Evolutionary conservation across 106 monocot genomes (phyloP), one percentile per base, ranked within the genome.

Genomic region (Dendrobium catenatum): DNA sequence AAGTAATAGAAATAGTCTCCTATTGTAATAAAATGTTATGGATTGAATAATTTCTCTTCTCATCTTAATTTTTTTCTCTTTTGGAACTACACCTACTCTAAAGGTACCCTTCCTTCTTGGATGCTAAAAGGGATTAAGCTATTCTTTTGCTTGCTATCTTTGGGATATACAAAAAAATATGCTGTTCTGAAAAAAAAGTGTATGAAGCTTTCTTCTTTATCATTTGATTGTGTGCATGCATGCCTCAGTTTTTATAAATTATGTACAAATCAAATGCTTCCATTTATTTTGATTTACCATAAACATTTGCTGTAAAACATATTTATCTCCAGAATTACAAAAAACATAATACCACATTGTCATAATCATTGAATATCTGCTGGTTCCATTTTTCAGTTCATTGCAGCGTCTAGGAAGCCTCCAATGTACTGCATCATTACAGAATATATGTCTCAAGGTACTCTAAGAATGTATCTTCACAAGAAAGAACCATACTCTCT

Each of bases 381-480:
- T 68, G 42, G 42, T 10, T 26, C n/a, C 5, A 55, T 55, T 42
- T 75, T 78, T 46, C 87, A 95, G 95, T 93, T 95, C 47, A 91
- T 93, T 64, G 90, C 93, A 74, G 93, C 95, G n/a, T 88, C 83
- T 83, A 89, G 87, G 59, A 95, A 95, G 82, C 92, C 95, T 61
- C 95, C 95, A 20, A 86, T 95, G 27, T 95, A 90, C 87, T 95
- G 93, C 48, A 93, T 95, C 73, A 95, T 95, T 17, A 95, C 89
- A 16, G 93, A 95, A 58, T 95, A 93, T 78, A 92, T 95, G 93
- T 89, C 92, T 37, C 93, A 93, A 80, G 95, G 95, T 77, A 93
- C 92, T 73, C 85, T 95, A 27, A 82, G 95, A 81, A 93, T 86
- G 93, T 93, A 90, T 67, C 89, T 95, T 15, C 92, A 95, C 89